Evolutionary conservation across 2,329 filamentous ascomycete genomes (phyloP).

Genomic region (Lachnellula willkommii): DNA sequence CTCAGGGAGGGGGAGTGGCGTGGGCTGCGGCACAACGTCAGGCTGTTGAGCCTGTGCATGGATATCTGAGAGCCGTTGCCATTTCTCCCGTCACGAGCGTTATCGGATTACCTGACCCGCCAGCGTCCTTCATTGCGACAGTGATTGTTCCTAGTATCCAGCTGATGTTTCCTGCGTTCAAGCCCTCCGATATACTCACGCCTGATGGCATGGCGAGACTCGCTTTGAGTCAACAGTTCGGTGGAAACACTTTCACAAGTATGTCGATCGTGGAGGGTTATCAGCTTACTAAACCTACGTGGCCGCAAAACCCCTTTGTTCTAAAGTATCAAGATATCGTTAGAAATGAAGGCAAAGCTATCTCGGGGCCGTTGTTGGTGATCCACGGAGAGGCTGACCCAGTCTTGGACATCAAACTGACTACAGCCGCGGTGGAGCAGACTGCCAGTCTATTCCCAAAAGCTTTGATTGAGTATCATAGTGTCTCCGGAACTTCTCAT

Average conservation of each 20-base stretch:
- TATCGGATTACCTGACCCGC: neutral
- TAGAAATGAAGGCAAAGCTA: slow-evolving; percentile 4
- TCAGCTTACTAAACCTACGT: slow-evolving; percentile 2
- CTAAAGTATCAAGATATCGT: neutral
- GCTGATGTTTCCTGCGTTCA: neutral
- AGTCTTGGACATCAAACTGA: neutral
- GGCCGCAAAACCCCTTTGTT: slow-evolving; percentile 3
- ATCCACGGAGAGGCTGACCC: slow-evolving; percentile 9
- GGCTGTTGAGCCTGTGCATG: neutral
- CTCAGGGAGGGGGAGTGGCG: slow-evolving; percentile 41
- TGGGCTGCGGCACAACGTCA: slow-evolving; percentile 36
- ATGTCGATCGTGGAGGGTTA: neutral
- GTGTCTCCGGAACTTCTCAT: neutral
- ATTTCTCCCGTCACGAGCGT: slow-evolving; percentile 4
- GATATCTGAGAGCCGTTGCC: slow-evolving; percentile 12
- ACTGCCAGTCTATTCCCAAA: neutral
- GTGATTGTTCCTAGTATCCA: neutral
- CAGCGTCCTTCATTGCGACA: neutral
- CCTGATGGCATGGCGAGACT: neutral
- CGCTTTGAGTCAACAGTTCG: neutral
- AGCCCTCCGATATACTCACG: neutral
- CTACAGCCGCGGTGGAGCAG: neutral
- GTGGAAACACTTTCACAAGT: neutral
- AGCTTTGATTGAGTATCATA: neutral
- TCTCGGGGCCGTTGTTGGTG: slow-evolving; percentile 8